A percentile compares a stretch with the other conserved stretches of the same genome.
These are phyloP conservation scores for Solanum okadae DNA, from an alignment of 257 asterid genomes.

Conservation along the genomic window DNA sequence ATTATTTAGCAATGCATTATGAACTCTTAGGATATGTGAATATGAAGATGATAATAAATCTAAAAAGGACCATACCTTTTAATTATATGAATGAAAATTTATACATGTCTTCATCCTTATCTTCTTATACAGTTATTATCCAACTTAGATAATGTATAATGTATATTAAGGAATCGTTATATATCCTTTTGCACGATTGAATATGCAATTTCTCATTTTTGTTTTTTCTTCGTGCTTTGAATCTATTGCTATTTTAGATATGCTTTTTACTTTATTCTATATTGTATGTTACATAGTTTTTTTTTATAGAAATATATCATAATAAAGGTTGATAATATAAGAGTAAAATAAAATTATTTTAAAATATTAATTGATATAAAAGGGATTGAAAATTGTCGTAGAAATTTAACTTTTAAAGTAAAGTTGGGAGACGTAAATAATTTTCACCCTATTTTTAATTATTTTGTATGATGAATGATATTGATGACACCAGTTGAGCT, in stretches of 20 bases:
- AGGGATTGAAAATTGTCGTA: background rate
- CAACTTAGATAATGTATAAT: background rate
- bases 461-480: background rate
- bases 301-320: too few species aligned
- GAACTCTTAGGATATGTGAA: background rate
- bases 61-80: background rate
- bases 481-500: background rate
- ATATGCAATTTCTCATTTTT: background rate
- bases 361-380: background rate
- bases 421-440: background rate
- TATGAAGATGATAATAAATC: background rate
- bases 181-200: background rate
- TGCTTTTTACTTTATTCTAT: background rate
- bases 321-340: background rate
- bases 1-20: background rate
- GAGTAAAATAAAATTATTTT: background rate
- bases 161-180: background rate
- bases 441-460: background rate
- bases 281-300: background rate
- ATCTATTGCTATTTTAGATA: background rate
- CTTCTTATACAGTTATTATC: background rate
- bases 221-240: background rate
- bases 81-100: background rate
- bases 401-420: background rate
- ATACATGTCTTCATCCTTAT: background rate